A percentile compares a stretch with the other conserved stretches of the same genome.
These are phyloP conservation scores for Globisporangium perplexum DNA, from an alignment of 352 stramenopile genomes.

Conservation along the genomic window DNA sequence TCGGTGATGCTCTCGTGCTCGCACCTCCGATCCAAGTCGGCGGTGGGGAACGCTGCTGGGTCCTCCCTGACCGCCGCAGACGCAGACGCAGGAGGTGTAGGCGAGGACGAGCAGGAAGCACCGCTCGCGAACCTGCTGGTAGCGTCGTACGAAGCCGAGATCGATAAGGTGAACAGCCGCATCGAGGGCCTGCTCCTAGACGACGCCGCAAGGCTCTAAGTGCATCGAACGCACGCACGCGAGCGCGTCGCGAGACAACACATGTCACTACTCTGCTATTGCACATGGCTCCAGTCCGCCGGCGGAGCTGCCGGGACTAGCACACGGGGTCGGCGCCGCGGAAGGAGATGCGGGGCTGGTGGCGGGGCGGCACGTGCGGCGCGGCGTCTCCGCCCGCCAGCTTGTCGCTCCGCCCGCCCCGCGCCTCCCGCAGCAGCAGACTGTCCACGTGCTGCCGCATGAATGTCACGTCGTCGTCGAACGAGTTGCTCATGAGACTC, in stretches of 20 bases:
- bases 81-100: too few species aligned
- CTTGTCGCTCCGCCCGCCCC: neutral
- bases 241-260: too few species aligned
- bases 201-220: neutral
- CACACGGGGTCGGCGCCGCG: neutral
- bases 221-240: neutral
- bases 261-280: too few species aligned
- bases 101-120: neutral
- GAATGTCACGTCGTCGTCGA: slow-evolving; percentile 4
- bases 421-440: neutral
- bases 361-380: neutral
- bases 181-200: neutral
- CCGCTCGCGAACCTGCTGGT: neutral
- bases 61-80: neutral
- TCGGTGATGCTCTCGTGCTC: neutral
- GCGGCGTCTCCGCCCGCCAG: neutral
- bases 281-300: too few species aligned
- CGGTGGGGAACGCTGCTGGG: neutral
- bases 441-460: slow-evolving; percentile 1
- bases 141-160: neutral
- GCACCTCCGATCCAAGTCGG: neutral
- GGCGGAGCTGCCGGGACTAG: neutral
- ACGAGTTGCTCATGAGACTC: slow-evolving; percentile 2
- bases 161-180: neutral
- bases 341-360: neutral